Base-by-base conservation (phyloP, 306 rosid species). In the Casuarina equisetifolia region DNA sequence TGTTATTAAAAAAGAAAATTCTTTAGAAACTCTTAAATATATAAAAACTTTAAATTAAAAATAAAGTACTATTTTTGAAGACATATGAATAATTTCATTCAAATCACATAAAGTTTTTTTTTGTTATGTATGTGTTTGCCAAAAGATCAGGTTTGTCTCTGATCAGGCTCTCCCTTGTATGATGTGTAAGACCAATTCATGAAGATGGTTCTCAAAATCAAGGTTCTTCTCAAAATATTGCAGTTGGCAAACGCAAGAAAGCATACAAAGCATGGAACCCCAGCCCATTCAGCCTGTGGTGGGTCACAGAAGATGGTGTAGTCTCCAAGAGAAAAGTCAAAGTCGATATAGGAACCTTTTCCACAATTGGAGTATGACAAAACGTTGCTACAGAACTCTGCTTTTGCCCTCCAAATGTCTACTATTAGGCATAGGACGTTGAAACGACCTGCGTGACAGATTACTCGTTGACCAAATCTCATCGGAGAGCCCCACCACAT, bases 391-490 rank as follows among this genome's bases (percentile, higher is more conserved):
- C 64, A 64, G 44, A 53, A 17, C 32, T 77, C 74, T 77, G 64
- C 73, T 82, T 80, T 77, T 64, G 68, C 80, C 80, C 74, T 64
- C 64, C 62, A 50, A 66, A 71, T 78, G 74, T 76, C 79, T 74
- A 76, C 70, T 76, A 82, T 82, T 70, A 82, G 76, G 83, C 73
- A 82, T 79, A 64, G 72, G 84, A 79, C 71, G 53, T 74, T 76
- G 81, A 79, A 78, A 80, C 67, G 49, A 51, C 20, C 35, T 48
- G 73, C 76, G 69, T 82, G 84, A 75, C 81, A 74, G 68, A 75
- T 54, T 52, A 78, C 38, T 76, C 76, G 82, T 84, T 84, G 92
- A 86, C 89, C 74, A 83, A 80, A 79, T 79, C 79, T 85, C 61
- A 44, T 84, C 52, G 89, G 76, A 76, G 74, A 82, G 72, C 84